phyloP scores from a whole-genome alignment of 345 rosid genomes.

The Eucalyptus polyanthemos region DNA sequence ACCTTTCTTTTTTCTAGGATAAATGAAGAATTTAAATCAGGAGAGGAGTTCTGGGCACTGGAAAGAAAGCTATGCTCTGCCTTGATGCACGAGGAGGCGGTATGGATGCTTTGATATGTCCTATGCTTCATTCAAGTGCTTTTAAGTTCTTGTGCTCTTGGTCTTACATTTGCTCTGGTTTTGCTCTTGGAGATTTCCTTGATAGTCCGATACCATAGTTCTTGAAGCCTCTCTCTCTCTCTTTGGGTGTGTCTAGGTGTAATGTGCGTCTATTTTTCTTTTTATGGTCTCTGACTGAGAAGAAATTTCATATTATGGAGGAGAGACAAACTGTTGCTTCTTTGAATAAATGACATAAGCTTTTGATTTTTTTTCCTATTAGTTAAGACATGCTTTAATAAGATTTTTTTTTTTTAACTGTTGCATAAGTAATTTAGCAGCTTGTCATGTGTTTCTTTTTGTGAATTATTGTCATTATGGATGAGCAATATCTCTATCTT shows the following conservation, averaged over 20 bases:
- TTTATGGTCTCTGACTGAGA: background rate
- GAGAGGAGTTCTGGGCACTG: conserved; percentile 80
- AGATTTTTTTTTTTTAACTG: background rate
- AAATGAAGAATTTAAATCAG: conserved; percentile 47
- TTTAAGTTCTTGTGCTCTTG: background rate
- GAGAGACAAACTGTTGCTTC: background rate
- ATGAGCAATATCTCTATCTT: background rate
- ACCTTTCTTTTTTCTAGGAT: conserved; percentile 22
- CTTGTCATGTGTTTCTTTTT: background rate
- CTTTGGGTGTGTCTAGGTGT: background rate
- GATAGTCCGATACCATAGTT: background rate
- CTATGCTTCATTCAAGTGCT: background rate
- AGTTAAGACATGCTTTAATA: background rate
- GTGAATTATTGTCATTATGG: background rate
- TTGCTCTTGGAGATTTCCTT: background rate
- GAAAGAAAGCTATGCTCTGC: conserved; percentile 85
- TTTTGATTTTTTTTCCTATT: background rate
- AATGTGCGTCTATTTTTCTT: background rate
- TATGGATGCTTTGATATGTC: background rate
- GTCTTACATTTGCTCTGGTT: background rate
- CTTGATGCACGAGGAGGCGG: conserved; percentile 34
- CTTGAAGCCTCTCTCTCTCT: background rate
- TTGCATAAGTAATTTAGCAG: background rate
- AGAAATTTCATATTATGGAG: background rate
- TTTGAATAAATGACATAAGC: background rate